Conservation (phyloP, 1,284 basidiomycete species). For the Inonotus obliquus region DNA sequence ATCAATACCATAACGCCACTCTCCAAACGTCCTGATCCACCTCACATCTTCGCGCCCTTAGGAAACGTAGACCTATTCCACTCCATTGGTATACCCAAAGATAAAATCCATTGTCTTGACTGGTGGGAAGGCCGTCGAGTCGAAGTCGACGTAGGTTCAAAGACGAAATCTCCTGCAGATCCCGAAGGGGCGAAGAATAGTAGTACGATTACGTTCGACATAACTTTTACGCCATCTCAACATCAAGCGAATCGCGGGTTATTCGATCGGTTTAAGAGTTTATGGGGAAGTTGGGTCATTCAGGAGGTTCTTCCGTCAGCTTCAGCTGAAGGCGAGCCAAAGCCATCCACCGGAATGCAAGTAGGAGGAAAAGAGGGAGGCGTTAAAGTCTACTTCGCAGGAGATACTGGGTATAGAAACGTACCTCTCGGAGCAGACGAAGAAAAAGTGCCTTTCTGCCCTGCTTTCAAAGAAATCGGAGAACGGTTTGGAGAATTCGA, state of each 20-base stretch:
- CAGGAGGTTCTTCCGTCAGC: constrained; percentile 18
- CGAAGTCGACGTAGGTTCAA: constrained; percentile 25
- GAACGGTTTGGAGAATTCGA: constrained; percentile 56
- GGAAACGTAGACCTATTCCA: constrained; percentile 50
- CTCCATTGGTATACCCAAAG: constrained; percentile 35
- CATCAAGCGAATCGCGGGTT: constrained; percentile 38
- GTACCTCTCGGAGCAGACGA: constrained; percentile 45
- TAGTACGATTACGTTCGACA: constrained; percentile 19
- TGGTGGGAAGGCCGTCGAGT: constrained; percentile 61
- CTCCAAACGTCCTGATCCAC: constrained; percentile 30
- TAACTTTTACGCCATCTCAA: constrained; percentile 48
- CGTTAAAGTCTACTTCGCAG: constrained; percentile 58
- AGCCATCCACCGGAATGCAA: background rate
- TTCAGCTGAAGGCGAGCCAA: constrained; percentile 16
- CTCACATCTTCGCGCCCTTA: constrained; percentile 61
- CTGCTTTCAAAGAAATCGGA: constrained; percentile 67
- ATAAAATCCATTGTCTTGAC: constrained; percentile 54
- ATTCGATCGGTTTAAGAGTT: constrained; percentile 20
- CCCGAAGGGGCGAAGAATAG: background rate
- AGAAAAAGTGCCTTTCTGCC: constrained; percentile 52
- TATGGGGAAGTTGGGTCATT: constrained; percentile 25
- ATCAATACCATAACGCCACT: constrained; percentile 46
- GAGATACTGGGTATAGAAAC: constrained; percentile 61
- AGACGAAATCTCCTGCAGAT: background rate
- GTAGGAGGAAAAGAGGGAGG: background rate